Evolutionary conservation across 208 protist genomes (phyloP), one percentile per base, ranked within the genome.

Genomic region (Leishmania braziliensis): DNA sequence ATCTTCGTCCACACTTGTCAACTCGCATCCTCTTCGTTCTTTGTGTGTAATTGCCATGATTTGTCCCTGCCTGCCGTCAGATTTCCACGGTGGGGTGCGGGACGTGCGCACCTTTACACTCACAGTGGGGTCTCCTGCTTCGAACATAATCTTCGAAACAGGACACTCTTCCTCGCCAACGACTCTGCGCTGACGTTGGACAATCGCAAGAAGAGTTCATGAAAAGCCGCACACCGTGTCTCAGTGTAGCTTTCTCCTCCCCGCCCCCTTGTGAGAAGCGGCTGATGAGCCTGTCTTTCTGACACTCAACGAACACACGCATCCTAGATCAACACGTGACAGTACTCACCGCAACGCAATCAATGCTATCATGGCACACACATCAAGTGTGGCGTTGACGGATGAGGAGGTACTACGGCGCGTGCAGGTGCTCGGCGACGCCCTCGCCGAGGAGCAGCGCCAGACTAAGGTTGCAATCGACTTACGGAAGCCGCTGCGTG

Each of bases 401-500:
- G 84, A 87, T 29, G 63, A 71, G 56, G 75, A 81, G 54, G 75
- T 87, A 26, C 69, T 81, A 5, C 53, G 77, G 16, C 78, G 86
- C 5, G 10, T 93, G 70, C 88, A 88, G 65, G 81, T 71, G 68
- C 51, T 93, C 9, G 76, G 74, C 53, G 78, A 85, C 39, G 66
- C 84, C 33, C 84, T 90, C 39, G 71, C 54, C 43, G 66, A 63
- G 8, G 66, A 80, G 62, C 62, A 63, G 62, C 73, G 72, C 4
- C 75, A 39, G 33, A 53, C 36, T 16, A 53, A 69, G 18, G 26
- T 12, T 46, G 26, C 43, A 6, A 56, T 48, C 23, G n/a, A 9
- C 51, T 16, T 65, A 50, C 50, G 68, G 3, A 29, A 74, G 39
- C n/a, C 69, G n/a, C 51, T 36, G 46, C 83, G 84, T 14, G 84